These are phyloP conservation scores for Dictyostelium intermedium DNA, from an alignment of 78 protist genomes.

Conservation along the genomic window DNA sequence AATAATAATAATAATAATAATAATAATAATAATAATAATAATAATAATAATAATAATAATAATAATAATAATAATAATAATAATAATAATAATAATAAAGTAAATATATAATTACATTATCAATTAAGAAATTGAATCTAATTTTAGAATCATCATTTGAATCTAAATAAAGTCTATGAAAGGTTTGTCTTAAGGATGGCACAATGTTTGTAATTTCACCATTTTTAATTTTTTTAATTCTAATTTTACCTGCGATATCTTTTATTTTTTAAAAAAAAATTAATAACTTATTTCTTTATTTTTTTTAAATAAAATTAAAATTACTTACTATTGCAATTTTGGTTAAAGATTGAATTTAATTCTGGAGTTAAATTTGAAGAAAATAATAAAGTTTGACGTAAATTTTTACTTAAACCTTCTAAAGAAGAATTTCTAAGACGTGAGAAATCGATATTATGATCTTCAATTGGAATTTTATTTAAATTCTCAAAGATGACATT, in stretches of 20 bases:
- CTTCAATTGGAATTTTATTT: conserved; percentile 57
- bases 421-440: conserved; percentile 1
- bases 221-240: conserved; percentile 44
- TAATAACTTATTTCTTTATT: not conserved
- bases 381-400: conserved; percentile 86
- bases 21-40: not conserved
- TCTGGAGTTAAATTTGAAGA: conserved; percentile 67
- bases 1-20: not conserved
- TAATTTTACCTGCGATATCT: conserved; percentile 28
- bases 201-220: conserved; percentile 44
- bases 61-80: not conserved
- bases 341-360: conserved; percentile 63
- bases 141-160: not conserved
- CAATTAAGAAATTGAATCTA: conserved; percentile 27
- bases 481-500: conserved; percentile 24
- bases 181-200: conserved; percentile 64
- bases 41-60: not conserved
- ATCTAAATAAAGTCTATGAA: conserved; percentile 50
- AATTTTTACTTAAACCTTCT: conserved; percentile 19
- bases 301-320: too few species aligned
- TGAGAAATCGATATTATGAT: conserved; percentile 81
- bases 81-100: not conserved
- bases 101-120: conserved; percentile 1
- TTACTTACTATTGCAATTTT: conserved; percentile 46
- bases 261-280: not conserved